These are phyloP conservation scores for Wickerhamiella pararugosa DNA, from an alignment of 1,139 yeast species.

Conservation along the genomic window DNA sequence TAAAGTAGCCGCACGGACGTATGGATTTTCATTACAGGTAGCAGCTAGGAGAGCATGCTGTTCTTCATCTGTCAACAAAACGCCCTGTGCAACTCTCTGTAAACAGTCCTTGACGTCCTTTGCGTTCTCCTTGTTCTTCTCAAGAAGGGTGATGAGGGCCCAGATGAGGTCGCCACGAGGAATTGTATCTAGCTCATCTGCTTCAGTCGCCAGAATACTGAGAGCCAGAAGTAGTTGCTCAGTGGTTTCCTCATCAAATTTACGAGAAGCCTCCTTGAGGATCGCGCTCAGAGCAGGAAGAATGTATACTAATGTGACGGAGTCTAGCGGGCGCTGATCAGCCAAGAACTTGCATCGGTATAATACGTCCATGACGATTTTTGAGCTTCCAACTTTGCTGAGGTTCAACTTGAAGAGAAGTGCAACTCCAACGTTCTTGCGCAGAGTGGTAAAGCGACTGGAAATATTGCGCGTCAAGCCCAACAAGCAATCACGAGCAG, in stretches of 20 bases:
- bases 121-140: conserved; percentile 55
- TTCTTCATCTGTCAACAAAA: conserved; percentile 48
- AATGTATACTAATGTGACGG: conserved; percentile 52
- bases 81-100: conserved; percentile 56
- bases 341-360: conserved; percentile 63
- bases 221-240: conserved; percentile 69
- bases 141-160: conserved; percentile 49
- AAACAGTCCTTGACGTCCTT: conserved; percentile 75
- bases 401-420: conserved; percentile 26
- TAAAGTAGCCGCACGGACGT: conserved; percentile 63
- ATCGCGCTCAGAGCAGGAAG: conserved; percentile 42
- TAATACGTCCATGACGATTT: conserved; percentile 46
- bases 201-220: conserved; percentile 62
- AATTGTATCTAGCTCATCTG: conserved; percentile 52
- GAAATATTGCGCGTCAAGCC: conserved; percentile 24
- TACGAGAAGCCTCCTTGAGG: conserved; percentile 37
- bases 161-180: conserved; percentile 54
- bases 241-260: conserved; percentile 61
- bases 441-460: conserved; percentile 36
- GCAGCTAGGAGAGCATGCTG: conserved; percentile 43
- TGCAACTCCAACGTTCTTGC: conserved; percentile 33
- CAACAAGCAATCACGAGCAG: conserved; percentile 20
- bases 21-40: conserved; percentile 44
- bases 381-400: conserved; percentile 37
- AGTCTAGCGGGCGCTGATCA: conserved; percentile 58